Evolutionary conservation across 345 rosid species (phyloP).

Genomic region (Citrus sp.): DNA sequence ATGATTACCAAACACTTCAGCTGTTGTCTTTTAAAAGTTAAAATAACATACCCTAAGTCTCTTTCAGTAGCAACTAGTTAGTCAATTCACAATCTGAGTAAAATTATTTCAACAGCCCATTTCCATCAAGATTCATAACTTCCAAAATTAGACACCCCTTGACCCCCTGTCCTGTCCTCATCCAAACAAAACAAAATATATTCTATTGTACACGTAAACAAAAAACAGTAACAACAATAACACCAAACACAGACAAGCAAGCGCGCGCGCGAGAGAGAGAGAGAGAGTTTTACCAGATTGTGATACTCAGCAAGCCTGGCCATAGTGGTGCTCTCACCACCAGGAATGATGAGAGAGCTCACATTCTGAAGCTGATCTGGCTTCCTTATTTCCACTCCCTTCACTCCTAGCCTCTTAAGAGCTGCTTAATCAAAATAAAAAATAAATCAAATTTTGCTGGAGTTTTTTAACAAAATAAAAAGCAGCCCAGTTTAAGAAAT

Average conservation of each 20-base stretch:
- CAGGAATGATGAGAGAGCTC: slow-evolving; percentile 87
- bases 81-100: not conserved
- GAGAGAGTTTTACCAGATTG: slow-evolving; percentile 49
- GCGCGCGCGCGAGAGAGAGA: too few species aligned
- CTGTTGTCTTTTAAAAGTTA: not conserved
- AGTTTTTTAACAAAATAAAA: not conserved
- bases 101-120: not conserved
- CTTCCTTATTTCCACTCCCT: slow-evolving; percentile 84
- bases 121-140: not conserved
- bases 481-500: not conserved
- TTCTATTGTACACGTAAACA: not conserved
- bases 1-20: not conserved
- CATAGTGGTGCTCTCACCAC: slow-evolving; percentile 99
- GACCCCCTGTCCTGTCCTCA: not conserved
- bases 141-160: not conserved
- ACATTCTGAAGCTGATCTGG: slow-evolving; percentile 73
- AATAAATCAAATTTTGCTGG: not conserved
- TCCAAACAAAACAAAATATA: not conserved
- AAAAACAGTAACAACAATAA: not conserved
- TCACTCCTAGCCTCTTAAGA: slow-evolving; percentile 76
- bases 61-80: not conserved
- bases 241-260: not conserved
- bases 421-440: slow-evolving; percentile 27
- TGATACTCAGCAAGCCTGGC: slow-evolving; percentile 93
- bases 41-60: not conserved